Conservation (phyloP, 345 rosid species). For the Salix udensis region DNA sequence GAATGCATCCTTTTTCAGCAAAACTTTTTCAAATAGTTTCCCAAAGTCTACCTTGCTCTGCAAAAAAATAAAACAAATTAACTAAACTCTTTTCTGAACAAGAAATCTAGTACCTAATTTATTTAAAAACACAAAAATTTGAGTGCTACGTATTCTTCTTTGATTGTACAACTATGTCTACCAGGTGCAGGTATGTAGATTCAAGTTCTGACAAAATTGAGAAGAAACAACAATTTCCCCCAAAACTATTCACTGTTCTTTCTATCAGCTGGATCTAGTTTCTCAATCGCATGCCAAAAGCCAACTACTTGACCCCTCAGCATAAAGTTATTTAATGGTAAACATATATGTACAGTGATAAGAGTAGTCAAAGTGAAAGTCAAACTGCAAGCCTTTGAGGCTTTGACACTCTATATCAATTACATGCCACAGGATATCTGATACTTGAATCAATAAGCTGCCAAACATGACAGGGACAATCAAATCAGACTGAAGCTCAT, state of each 20-base stretch:
- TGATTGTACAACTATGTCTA: neutral
- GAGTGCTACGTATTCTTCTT: neutral
- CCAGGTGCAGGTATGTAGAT: neutral
- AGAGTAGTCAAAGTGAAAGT: neutral
- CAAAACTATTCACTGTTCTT: neutral
- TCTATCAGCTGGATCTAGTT: neutral
- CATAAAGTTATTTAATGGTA: neutral
- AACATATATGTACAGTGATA: neutral
- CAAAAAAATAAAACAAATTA: neutral
- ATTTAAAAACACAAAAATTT: neutral
- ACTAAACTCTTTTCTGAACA: neutral
- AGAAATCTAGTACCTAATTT: neutral
- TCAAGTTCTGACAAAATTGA: neutral
- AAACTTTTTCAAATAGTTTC: slow-evolving; percentile 46
- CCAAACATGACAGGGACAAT: neutral
- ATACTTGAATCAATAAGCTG: neutral
- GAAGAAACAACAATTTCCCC: neutral
- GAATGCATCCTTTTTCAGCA: slow-evolving; percentile 51
- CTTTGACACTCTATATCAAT: neutral
- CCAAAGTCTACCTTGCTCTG: slow-evolving; percentile 58
- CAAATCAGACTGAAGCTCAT: neutral
- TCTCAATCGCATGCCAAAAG: neutral
- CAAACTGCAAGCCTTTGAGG: neutral
- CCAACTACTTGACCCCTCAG: no score
- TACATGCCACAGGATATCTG: neutral